Conservation (phyloP, 371 early-diverging fungal species). For the Syncephalastrum racemosum region DNA sequence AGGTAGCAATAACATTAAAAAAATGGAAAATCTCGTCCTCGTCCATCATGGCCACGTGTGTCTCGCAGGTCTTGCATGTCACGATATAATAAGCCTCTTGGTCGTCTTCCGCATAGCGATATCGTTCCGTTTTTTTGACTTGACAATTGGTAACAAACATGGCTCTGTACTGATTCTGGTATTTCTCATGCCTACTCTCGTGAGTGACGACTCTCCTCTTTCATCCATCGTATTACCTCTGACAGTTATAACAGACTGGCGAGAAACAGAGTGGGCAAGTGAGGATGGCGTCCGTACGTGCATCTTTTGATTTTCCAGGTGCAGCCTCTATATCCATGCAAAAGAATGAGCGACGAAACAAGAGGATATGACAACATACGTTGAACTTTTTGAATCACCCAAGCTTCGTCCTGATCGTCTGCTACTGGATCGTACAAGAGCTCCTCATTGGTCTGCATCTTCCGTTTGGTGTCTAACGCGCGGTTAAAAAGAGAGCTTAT, state of each 20-base stretch:
- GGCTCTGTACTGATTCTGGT: conserved; percentile 67
- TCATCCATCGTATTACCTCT: conserved; percentile 6
- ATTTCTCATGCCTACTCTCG: conserved; percentile 52
- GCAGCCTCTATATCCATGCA: conserved; percentile 11
- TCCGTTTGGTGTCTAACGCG: conserved; percentile 12
- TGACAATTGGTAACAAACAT: conserved; percentile 72
- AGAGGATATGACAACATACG: conserved; percentile 21
- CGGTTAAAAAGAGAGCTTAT: no score
- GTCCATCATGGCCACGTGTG: conserved; percentile 67
- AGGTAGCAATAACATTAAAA: conserved; percentile 61
- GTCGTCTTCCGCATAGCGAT: conserved; percentile 21
- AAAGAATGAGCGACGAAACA: neutral
- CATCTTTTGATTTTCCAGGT: conserved; percentile 14
- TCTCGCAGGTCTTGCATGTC: conserved; percentile 60
- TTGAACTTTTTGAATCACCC: conserved; percentile 55
- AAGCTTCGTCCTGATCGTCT: conserved; percentile 58
- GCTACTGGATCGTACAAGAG: conserved; percentile 58
- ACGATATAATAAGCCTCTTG: conserved; percentile 58
- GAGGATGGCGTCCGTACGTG: conserved; percentile 62
- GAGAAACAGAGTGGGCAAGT: conserved; percentile 70
- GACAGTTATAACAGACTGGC: conserved; percentile 54
- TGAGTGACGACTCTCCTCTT: neutral
- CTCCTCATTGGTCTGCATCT: conserved; percentile 47
- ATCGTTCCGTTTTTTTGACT: conserved; percentile 39
- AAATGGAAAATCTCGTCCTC: conserved; percentile 73